Evolutionary conservation across 768 basidiomycete genomes (phyloP), one percentile per base, ranked within the genome.

Genomic region (Clavulina sp.): DNA sequence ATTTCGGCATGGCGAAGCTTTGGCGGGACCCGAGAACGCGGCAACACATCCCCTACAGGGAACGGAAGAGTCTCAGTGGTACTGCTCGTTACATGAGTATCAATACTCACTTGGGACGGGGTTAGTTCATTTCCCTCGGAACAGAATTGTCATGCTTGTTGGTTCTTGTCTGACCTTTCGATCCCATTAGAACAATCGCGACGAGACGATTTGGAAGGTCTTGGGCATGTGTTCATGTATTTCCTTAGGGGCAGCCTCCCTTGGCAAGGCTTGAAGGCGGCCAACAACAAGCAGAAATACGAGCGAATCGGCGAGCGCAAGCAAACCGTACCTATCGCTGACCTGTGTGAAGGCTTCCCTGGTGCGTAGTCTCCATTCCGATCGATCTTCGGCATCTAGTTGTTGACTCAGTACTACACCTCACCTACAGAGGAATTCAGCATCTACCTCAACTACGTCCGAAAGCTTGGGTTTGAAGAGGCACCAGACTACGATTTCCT

Each of bases 261-360:
- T 26, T 99, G 93, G 93, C 93, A 99, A 64, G 93, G 93, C 43
- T 71, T 99, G 56, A 80, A 92, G 61, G 95, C 93, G 21, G 91
- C 91, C 5, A 99, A 93, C 1, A 97, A 99, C 73, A 97, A 97
- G 70, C 93, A 97, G 66, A 97, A 97, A 70, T 99, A 99, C 64
- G 95, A 99, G 68, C 97, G 97, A 72, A 99, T 99, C 58, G 95
- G 93, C 46, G 95, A 95, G 70, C 97, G 96, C 75, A 99, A 89
- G 69, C 93, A 97, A 66, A 83, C 77, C 5, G 95, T 93, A 16
- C 73, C 77, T 4, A 96, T 99, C 59, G 71, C 76, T 24, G 93
- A 99, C 64, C 69, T 99, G 31, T 93, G 91, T 59, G 93, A 99
- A 62, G 89, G 92, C 30, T 96, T 93, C 70, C 93, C 95, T 56